Percentiles rank a stretch among this genome's conserved stretches.
Evolutionary conservation across 2,329 filamentous ascomycete species (phyloP).

Genomic region (Paecilomyces dactylethromorphus): DNA sequence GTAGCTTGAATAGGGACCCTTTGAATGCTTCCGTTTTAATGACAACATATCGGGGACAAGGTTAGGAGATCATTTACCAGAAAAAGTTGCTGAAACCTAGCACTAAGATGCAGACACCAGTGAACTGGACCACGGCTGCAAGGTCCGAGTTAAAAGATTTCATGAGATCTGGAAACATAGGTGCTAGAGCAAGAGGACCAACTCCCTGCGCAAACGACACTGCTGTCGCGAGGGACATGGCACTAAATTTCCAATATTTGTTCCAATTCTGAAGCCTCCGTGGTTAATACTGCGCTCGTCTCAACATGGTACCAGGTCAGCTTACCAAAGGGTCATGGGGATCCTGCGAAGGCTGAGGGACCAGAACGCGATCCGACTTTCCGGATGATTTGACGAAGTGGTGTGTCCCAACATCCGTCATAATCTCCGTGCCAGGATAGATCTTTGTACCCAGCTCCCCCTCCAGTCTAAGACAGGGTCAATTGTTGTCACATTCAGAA

Average conservation of each 20-base stretch:
- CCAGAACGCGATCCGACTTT: conserved; percentile 38
- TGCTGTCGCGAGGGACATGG: conserved; percentile 40
- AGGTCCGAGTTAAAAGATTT: conserved; percentile 49
- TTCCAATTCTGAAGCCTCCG: conserved; percentile 40
- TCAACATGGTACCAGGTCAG: neutral
- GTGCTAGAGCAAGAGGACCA: conserved; percentile 48
- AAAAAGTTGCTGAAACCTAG: conserved; percentile 56
- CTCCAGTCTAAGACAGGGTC: conserved; percentile 42
- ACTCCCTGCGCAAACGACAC: conserved; percentile 50
- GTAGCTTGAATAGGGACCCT: conserved; percentile 52
- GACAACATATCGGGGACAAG: neutral
- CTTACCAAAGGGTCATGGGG: conserved; percentile 40
- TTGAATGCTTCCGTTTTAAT: neutral
- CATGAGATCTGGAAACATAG: conserved; percentile 56
- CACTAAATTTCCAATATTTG: conserved; percentile 41
- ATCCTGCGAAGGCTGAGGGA: conserved; percentile 45
- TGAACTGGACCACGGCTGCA: conserved; percentile 50
- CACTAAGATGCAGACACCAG: conserved; percentile 50
- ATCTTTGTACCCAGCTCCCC: conserved; percentile 48
- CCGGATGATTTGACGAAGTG: conserved; percentile 55
- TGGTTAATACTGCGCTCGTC: neutral
- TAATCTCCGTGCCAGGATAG: conserved; percentile 53
- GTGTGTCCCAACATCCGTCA: conserved; percentile 55
- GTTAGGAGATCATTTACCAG: conserved; percentile 35
- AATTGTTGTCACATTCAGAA: conserved; percentile 10